A percentile compares a stretch with the other conserved stretches of the same genome.
Evolutionary conservation across 2,329 filamentous ascomycete species (phyloP).

Genomic region (Teratosphaeria gauchensis): DNA sequence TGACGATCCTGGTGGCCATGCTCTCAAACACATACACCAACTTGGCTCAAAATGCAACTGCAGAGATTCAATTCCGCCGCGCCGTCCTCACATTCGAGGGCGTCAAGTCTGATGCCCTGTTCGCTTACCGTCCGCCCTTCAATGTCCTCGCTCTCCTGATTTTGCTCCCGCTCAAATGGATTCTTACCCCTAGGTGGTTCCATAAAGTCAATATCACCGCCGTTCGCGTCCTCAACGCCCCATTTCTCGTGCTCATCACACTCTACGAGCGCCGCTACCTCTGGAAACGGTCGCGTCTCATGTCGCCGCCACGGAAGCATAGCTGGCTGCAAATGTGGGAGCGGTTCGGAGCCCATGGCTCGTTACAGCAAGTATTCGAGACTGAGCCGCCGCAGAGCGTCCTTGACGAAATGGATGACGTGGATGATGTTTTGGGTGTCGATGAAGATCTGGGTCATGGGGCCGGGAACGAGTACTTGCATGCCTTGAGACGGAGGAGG

Average conservation of each 20-base stretch:
- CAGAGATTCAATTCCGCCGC: slow-evolving; percentile 75
- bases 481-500: slow-evolving; percentile 17
- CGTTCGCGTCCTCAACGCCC: slow-evolving; percentile 65
- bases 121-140: slow-evolving; percentile 73
- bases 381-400: slow-evolving; percentile 54
- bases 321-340: slow-evolving; percentile 50
- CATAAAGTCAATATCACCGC: slow-evolving; percentile 79
- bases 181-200: slow-evolving; percentile 76
- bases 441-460: slow-evolving; percentile 27
- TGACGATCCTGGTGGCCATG: slow-evolving; percentile 84
- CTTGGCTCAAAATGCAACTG: slow-evolving; percentile 64
- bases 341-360: slow-evolving; percentile 59
- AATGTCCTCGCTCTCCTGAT: slow-evolving; percentile 69
- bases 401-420: slow-evolving; percentile 38
- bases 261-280: slow-evolving; percentile 60
- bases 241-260: slow-evolving; percentile 62
- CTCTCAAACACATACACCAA: slow-evolving; percentile 74
- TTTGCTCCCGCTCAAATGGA: slow-evolving; percentile 65
- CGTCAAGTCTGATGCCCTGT: slow-evolving; percentile 75
- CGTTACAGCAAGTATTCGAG: slow-evolving; percentile 64
- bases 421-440: slow-evolving; percentile 38
- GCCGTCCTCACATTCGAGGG: slow-evolving; percentile 77
- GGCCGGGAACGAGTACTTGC: slow-evolving; percentile 9
- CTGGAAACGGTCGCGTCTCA: slow-evolving; percentile 41
- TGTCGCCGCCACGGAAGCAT: slow-evolving; percentile 30